These are phyloP conservation scores for Euphorbia schlechtendalii DNA, from an alignment of 441 rosid genomes.

Conservation along the genomic window DNA sequence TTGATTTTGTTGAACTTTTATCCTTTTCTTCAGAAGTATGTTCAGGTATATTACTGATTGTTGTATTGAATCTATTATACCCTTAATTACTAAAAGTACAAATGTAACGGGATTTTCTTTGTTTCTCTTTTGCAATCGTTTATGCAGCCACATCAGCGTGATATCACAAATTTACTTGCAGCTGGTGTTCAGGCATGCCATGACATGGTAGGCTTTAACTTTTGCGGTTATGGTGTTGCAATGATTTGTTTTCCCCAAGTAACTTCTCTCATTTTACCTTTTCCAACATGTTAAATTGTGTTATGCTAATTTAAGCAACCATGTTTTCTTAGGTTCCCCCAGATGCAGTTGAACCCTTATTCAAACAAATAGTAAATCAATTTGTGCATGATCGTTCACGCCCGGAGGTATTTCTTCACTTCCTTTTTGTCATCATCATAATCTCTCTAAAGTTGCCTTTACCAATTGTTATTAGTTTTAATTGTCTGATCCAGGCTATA, in stretches of 20 bases:
- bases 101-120: not conserved
- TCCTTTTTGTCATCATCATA: not conserved
- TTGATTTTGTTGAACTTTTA: constrained; percentile 70
- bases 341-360: constrained; percentile 89
- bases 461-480: constrained; percentile 4
- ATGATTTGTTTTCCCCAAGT: not conserved
- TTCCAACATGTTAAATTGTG: not conserved
- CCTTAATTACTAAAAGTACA: not conserved
- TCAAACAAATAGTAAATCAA: constrained; percentile 85
- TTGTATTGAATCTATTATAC: not conserved
- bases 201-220: constrained; percentile 56
- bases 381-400: constrained; percentile 90
- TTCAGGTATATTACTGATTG: constrained; percentile 45
- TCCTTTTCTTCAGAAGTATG: constrained; percentile 72
- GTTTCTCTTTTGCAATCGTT: not conserved
- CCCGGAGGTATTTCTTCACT: constrained; percentile 51
- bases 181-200: constrained; percentile 81
- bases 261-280: not conserved
- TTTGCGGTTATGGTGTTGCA: constrained; percentile 8
- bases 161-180: constrained; percentile 81
- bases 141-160: constrained; percentile 82
- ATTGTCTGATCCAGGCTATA: constrained; percentile 47
- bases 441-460: not conserved
- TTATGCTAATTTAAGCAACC: constrained; percentile 16
- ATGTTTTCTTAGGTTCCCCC: constrained; percentile 69